Evolutionary conservation across 2,329 filamentous ascomycete species (phyloP).

Genomic region (Venturia effusa): DNA sequence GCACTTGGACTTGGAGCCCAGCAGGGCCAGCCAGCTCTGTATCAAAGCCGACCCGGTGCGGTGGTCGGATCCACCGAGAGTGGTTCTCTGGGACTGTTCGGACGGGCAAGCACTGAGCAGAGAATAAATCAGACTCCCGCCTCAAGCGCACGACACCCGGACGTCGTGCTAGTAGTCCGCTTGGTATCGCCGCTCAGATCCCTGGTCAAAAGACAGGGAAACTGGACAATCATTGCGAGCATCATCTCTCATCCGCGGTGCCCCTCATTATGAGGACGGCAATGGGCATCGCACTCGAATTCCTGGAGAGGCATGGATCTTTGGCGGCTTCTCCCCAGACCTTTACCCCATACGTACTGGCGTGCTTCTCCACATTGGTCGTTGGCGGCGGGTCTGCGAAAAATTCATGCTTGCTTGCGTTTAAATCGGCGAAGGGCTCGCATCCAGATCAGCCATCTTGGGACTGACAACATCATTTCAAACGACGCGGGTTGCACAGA

Average conservation of each 20-base stretch:
- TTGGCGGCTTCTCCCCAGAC: constrained; percentile 2
- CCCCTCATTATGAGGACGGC: background rate
- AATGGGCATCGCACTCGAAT: background rate
- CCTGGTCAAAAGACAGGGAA: background rate
- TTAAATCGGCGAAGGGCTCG: background rate
- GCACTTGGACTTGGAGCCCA: too few species aligned
- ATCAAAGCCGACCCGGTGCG: background rate
- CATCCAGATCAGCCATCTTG: background rate
- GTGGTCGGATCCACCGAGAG: background rate
- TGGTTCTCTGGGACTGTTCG: background rate
- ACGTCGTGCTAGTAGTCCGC: background rate
- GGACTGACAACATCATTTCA: background rate
- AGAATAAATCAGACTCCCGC: background rate
- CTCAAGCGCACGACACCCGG: background rate
- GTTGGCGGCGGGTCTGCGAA: background rate
- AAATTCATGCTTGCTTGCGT: background rate
- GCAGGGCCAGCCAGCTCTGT: background rate
- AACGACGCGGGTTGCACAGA: background rate
- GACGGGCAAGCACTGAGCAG: background rate
- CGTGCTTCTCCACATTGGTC: background rate
- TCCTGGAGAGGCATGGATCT: background rate
- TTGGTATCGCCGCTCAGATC: background rate
- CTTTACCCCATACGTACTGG: background rate
- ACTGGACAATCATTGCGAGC: background rate
- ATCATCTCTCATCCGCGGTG: background rate